Base-by-base conservation (phyloP, 169 alveolate genomes). In the Eimeria tenella region DNA sequence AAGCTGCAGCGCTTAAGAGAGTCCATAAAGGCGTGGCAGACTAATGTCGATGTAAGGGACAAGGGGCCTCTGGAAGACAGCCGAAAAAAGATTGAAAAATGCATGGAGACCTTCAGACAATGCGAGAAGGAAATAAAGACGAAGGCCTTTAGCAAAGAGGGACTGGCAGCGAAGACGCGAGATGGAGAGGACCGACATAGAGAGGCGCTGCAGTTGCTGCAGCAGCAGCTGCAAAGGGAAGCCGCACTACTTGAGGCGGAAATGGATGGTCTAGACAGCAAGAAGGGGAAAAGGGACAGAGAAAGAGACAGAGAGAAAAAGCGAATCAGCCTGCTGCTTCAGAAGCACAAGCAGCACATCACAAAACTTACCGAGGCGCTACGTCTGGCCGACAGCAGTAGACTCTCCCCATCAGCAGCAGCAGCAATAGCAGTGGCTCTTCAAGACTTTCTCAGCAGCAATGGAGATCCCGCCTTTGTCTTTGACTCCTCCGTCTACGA, bases 1-100 rank as follows among this genome's bases (percentile, higher is more conserved):
- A 93, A 93, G 93, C 71, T 93, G 63, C 95, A 93, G 88, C 77
- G 95, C 71, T 82, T 49, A 9, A 79, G 95, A 0, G 95, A 93
- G 70, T 79, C 56, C 17, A 81, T 93, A 1, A 93, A 81, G 89
- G 58, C 87, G 50, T 93, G 95, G 95, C 74, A 55, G n/a, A 58
- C 73, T 19, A 31, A 58, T 23, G 23, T 90, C 5, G 95, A 93
- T 52, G 56, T 93, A 65, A 93, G 65, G 60, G 95, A 93, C 50
- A 93, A 93, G 82, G 62, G 65, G 68, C 84, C 84, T 42, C 82
- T 93, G 19, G 88, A 56, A 9, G 95, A 93, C 49, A 86, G 93
- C 6, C 60, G 95, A 23, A 82, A 84, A 70, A 42, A 55, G 21
- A 93, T 93, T 21, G 95, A 93, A 58, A 25, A 70, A 15, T 83